phyloP scores from a whole-genome alignment of 2,329 filamentous ascomycete species.

The Pseudogymnoascus sp. region DNA sequence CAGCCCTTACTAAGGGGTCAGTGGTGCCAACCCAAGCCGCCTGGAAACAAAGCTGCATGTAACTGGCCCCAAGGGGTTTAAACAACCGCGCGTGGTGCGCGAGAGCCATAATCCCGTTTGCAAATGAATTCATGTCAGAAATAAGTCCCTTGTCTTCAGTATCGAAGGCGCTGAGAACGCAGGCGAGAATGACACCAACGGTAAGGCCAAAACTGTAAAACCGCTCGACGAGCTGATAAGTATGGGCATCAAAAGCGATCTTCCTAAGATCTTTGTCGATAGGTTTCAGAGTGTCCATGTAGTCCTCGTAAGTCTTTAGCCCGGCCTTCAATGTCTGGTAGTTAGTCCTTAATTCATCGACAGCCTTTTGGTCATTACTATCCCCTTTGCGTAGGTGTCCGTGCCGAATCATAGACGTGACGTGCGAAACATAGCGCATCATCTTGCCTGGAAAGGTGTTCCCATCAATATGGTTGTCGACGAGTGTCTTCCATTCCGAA shows the following conservation, averaged over 20 bases:
- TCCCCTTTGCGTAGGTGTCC: conserved; percentile 15
- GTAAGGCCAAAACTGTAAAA: conserved; percentile 28
- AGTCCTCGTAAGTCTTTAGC: not conserved
- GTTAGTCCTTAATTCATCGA: not conserved
- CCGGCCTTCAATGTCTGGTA: not conserved
- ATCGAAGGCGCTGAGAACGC: conserved; percentile 27
- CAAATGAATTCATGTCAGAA: conserved; percentile 19
- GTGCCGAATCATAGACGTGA: conserved; percentile 27
- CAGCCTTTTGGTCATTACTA: not conserved
- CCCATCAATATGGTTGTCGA: conserved; percentile 26
- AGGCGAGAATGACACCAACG: conserved; percentile 28
- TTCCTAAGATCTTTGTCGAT: not conserved
- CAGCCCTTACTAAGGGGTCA: not conserved
- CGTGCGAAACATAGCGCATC: conserved; percentile 25
- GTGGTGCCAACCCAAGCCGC: conserved; percentile 21
- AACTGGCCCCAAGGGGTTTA: conserved; percentile 28
- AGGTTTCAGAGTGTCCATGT: not conserved
- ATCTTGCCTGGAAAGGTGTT: conserved; percentile 26
- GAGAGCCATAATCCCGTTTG: conserved; percentile 25
- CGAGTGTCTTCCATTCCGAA: conserved; percentile 29
- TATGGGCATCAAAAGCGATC: not conserved
- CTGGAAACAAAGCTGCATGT: conserved; percentile 25
- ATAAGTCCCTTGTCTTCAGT: conserved; percentile 16
- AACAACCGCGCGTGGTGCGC: conserved; percentile 23
- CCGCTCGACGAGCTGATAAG: conserved; percentile 17